Evolutionary conservation across 2,329 filamentous ascomycete genomes (phyloP).

Genomic region (Hypomyces perniciosus): DNA sequence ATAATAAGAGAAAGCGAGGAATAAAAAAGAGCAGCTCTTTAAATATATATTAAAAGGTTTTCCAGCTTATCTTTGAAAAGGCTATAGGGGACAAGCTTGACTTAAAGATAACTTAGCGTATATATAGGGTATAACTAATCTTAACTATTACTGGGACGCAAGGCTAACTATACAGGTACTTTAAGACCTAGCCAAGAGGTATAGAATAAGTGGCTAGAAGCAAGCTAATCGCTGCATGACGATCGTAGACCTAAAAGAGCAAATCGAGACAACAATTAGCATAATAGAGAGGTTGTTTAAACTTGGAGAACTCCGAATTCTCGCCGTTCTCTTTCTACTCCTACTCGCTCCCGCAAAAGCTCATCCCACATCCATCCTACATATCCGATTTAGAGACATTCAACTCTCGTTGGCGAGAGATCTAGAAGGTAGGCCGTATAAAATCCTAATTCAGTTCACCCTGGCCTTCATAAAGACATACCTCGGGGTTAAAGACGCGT

Average conservation of each 20-base stretch:
- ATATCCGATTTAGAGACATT: constrained; percentile 16
- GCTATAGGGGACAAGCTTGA: constrained; percentile 15
- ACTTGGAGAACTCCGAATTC: constrained; percentile 19
- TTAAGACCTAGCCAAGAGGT: constrained; percentile 17
- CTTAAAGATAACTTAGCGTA: constrained; percentile 13
- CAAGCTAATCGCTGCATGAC: constrained; percentile 19
- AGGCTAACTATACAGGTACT: constrained; percentile 16
- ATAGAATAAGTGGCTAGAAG: constrained; percentile 16
- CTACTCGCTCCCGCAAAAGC: constrained; percentile 16
- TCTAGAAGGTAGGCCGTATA: constrained; percentile 13
- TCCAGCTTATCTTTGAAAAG: constrained; percentile 20
- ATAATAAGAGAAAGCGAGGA: constrained; percentile 13
- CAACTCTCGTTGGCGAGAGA: constrained; percentile 13
- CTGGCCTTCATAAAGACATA: constrained; percentile 22
- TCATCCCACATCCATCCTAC: constrained; percentile 13
- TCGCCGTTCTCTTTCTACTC: constrained; percentile 18
- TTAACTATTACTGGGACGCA: neutral
- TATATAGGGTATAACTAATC: constrained; percentile 13
- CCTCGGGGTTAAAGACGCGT: constrained; percentile 17
- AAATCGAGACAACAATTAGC: constrained; percentile 22
- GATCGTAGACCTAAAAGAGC: constrained; percentile 18
- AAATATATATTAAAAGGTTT: constrained; percentile 23
- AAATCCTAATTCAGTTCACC: constrained; percentile 14
- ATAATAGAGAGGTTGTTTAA: constrained; percentile 22
- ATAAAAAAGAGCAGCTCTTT: constrained; percentile 19